Evolutionary conservation across 1,284 basidiomycete species (phyloP), one percentile per base, ranked within the genome.

Genomic region (Fomitopsis betulina): DNA sequence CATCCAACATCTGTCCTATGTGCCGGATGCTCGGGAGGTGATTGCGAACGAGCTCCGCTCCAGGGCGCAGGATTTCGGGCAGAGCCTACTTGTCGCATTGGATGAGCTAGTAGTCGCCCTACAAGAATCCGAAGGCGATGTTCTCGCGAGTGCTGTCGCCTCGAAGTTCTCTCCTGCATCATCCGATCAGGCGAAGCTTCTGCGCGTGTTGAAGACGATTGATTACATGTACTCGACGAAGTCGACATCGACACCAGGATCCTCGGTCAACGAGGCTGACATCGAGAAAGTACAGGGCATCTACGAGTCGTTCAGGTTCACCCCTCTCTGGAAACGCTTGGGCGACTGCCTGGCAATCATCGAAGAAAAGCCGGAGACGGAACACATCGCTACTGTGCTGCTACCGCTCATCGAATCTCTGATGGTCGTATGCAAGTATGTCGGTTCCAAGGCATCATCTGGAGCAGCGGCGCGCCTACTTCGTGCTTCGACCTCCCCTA

Each of bases 341-440:
- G 88, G 94, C 32, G 89, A 93, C 64, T 96, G 94, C 68, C 79
- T 98, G 33, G 84, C 84, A 0, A 77, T 89, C 53, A 89, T 97
- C 57, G 92, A 94, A 69, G 85, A 88, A 62, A 87, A 87, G 60
- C 79, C 87, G 0, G 86, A 91, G 63, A 86, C 89, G 51, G 91
- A 93, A 61, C 91, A 96, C 68, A 87, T 96, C 53, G 91, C 93
- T 2, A 95, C 93, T 0, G 92, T 96, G 23, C 78, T 98, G 1
- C 77, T 98, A 19, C 96, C 95, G 12, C 78, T 97, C 37, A 96
- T 98, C 62, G 95, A 98, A 73, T 86, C 94, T 0, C 78, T 99
- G 62, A 98, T 99, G 94, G 96, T 99, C 1, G 93, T 99, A 27
- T 98, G 94, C 82, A 98, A 98, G 73, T 94, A 97, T 70, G 92